Base-by-base conservation (phyloP, 768 basidiomycete species). In the Termitomyces sp. region DNA sequence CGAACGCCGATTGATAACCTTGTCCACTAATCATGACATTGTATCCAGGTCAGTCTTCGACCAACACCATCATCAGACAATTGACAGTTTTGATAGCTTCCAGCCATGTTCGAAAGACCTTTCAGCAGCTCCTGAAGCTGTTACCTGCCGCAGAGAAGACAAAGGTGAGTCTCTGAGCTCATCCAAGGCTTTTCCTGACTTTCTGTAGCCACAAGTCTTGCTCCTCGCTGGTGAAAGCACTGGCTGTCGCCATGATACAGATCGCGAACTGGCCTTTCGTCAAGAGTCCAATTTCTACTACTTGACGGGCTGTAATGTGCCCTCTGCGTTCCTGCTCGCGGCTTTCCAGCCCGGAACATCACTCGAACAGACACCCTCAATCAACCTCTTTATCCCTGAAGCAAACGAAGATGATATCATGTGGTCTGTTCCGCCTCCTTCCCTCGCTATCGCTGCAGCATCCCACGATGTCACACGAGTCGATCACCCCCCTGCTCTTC, bases 241-340 rank as follows among this genome's bases (percentile, higher is more conserved):
- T 2, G 74, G 78, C 0, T 91, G 76, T 66, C 76, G 91, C 60
- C 83, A 92, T 67, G 92, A 94, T 67, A 94, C 93, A 11, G 92
- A 95, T 67, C 81, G 92, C 33, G 91, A 93, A 71, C 72, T 92
- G 44, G 68, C 76, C 4, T 92, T 92, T 62, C 71, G 70, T 45
- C 74, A 75, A 59, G 92, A 94, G 71, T 88, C 87, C 64, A 96
- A 96, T 72, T 96, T 96, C 68, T 87, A 82, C 72, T 96, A 93
- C 68, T 77, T 96, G 16, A 83, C 90, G 0, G 94, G 92, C 53
- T 93, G 90, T 71, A 74, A 77, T 48, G 78, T 92, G 4, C 90
- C 93, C 0, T 79, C 80, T 0, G 86, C 90, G 1, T 84, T 82
- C 61, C 70, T 94, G 13, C 71, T 94, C 20, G 72, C 89, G 9